phyloP scores from a whole-genome alignment of 192 early-diverging fungal genomes.

The Endogone sp. region DNA sequence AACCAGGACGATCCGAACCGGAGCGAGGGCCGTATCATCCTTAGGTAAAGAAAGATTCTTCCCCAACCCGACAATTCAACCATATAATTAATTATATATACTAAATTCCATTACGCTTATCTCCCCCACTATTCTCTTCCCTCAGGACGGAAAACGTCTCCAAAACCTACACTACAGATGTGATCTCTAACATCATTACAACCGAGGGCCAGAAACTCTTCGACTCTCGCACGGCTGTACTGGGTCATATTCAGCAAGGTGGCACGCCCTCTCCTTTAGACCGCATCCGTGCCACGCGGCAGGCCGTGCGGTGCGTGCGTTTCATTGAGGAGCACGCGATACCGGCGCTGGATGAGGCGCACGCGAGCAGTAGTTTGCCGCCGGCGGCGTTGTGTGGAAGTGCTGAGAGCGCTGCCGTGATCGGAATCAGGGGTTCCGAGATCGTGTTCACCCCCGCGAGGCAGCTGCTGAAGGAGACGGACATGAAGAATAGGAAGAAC shows the following conservation, averaged over 20 bases:
- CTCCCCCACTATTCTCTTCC: not conserved
- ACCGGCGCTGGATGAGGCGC: conserved; percentile 44
- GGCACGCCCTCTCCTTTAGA: conserved; percentile 91
- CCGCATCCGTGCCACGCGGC: conserved; percentile 86
- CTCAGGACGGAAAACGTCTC: conserved; percentile 64
- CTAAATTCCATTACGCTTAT: not conserved
- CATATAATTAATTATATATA: not conserved
- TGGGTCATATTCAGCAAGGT: conserved; percentile 97
- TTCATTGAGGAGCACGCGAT: conserved; percentile 74
- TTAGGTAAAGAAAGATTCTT: conserved; percentile 44
- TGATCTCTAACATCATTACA: conserved; percentile 79
- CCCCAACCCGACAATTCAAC: too few species aligned
- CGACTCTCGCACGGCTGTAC: conserved; percentile 84
- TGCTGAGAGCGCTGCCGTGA: conserved; percentile 62
- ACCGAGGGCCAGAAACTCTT: conserved; percentile 86
- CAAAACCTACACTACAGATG: conserved; percentile 86
- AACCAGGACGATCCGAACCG: conserved; percentile 63
- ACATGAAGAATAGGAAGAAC: conserved; percentile 76
- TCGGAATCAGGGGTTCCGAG: conserved; percentile 78
- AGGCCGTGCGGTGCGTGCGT: conserved; percentile 77
- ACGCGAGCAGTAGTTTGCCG: conserved; percentile 35
- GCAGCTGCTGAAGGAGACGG: conserved; percentile 65
- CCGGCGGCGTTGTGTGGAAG: conserved; percentile 58
- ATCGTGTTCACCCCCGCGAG: conserved; percentile 70
- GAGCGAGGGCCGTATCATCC: conserved; percentile 83